A percentile compares a stretch with the other conserved stretches of the same genome.
These are phyloP conservation scores for Euphrasia confusa DNA, from an alignment of 257 asterid genomes.

Conservation along the genomic window DNA sequence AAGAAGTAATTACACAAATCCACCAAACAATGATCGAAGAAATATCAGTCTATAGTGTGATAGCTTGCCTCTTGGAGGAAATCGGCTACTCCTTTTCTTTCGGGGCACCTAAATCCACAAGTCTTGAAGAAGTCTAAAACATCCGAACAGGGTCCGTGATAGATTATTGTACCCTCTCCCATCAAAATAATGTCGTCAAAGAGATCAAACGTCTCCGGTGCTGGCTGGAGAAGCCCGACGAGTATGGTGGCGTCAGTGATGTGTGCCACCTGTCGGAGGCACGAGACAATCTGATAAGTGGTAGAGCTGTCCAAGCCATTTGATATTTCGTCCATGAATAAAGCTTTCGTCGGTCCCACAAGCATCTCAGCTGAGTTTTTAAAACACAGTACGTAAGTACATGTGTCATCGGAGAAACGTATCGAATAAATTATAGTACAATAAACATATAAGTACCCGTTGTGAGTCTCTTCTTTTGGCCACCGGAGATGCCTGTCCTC, in stretches of 20 bases:
- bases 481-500: constrained; percentile 58
- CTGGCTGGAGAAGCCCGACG: constrained; percentile 55
- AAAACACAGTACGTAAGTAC: background rate
- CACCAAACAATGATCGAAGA: no score
- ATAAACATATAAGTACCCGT: constrained; percentile 28
- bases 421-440: background rate
- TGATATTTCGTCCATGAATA: constrained; percentile 56
- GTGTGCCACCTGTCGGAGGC: constrained; percentile 49
- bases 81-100: constrained; percentile 52
- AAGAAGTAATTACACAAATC: background rate
- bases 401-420: no score
- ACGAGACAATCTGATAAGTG: constrained; percentile 40
- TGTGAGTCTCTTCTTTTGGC: constrained; percentile 59
- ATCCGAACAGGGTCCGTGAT: constrained; percentile 42
- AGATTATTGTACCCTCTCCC: constrained; percentile 45
- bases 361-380: constrained; percentile 43
- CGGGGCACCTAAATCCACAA: constrained; percentile 49
- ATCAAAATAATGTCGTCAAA: constrained; percentile 46
- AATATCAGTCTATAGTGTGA: background rate
- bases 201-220: constrained; percentile 53
- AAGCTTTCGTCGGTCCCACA: constrained; percentile 51
- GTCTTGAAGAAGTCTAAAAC: constrained; percentile 33
- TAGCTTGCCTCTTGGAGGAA: constrained; percentile 49
- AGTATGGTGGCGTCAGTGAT: constrained; percentile 44
- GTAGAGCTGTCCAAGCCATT: constrained; percentile 56